Evolutionary conservation across 2,329 filamentous ascomycete species (phyloP).

Genomic region (Chaetomiaceae sp.): DNA sequence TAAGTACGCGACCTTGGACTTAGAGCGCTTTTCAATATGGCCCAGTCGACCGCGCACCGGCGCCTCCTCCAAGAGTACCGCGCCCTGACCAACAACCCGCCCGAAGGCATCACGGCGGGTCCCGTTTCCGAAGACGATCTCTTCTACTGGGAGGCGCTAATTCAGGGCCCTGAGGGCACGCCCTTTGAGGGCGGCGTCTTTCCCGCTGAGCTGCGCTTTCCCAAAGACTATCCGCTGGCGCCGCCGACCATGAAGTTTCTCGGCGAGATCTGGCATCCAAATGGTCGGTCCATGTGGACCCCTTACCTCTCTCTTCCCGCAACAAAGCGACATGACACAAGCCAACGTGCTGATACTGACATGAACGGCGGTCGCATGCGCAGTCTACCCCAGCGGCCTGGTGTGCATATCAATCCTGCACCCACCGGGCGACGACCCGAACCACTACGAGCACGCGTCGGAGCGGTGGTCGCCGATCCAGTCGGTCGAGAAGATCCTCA

Average conservation of each 20-base stretch:
- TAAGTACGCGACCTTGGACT: too few relatives aligned
- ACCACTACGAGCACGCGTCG: slow-evolving; percentile 94
- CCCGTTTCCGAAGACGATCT: slow-evolving; percentile 92
- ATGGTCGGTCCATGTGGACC: slow-evolving; percentile 52
- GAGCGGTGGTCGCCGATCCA: slow-evolving; percentile 97
- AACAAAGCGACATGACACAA: slow-evolving; percentile 37
- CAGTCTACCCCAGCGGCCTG: slow-evolving; percentile 74
- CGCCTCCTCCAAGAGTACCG: slow-evolving; percentile 97
- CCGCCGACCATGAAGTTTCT: slow-evolving; percentile 95
- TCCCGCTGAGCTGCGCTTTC: slow-evolving; percentile 89
- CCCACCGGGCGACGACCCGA: slow-evolving; percentile 91
- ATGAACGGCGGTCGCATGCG: too few relatives aligned
- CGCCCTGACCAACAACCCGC: slow-evolving; percentile 84
- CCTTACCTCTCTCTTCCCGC: slow-evolving; percentile 1
- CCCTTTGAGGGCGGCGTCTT: slow-evolving; percentile 96
- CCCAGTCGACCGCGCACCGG: slow-evolving; percentile 58
- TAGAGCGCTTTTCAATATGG: too few relatives aligned
- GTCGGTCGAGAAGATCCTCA: slow-evolving; percentile 94
- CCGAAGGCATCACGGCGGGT: slow-evolving; percentile 95
- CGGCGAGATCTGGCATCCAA: slow-evolving; percentile 92
- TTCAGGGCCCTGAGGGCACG: slow-evolving; percentile 90
- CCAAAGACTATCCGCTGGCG: slow-evolving; percentile 92
- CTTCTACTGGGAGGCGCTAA: slow-evolving; percentile 92
- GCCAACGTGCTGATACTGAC: slow-evolving; percentile 51
- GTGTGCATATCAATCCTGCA: slow-evolving; percentile 99